These are phyloP conservation scores for Oenanthe sinensis DNA, from an alignment of 129 eudicot genomes.

Conservation along the genomic window DNA sequence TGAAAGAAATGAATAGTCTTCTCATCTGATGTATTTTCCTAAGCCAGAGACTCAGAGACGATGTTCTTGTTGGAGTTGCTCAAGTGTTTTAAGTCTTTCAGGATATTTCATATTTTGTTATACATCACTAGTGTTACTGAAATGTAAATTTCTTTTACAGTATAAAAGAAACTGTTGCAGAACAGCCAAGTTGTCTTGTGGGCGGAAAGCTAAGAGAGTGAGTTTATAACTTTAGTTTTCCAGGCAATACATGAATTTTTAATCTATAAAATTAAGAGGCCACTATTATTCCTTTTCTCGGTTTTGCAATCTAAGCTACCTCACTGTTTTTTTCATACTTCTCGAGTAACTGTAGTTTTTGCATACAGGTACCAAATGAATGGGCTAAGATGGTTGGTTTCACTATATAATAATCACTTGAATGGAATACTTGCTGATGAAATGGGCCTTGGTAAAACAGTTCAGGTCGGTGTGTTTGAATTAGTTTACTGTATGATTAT, in stretches of 20 bases:
- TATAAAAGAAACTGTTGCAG: conserved; percentile 70
- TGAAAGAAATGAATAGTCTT: not conserved
- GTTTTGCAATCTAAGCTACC: not conserved
- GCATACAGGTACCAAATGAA: conserved; percentile 89
- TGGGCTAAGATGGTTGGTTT: conserved; percentile 92
- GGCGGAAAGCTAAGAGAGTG: conserved; percentile 97
- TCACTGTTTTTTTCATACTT: conserved; percentile 3
- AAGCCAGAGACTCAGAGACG: not conserved
- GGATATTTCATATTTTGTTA: not conserved
- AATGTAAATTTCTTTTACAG: conserved; percentile 40
- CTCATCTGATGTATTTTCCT: not conserved
- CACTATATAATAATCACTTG: conserved; percentile 91
- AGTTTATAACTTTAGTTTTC: conserved; percentile 24
- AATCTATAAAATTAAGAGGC: not conserved
- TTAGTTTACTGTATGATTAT: not conserved
- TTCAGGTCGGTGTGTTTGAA: conserved; percentile 49
- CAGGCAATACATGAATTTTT: not conserved
- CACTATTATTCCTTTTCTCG: not conserved
- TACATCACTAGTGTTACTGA: not conserved
- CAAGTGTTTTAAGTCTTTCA: not conserved
- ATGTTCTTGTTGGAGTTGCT: not conserved
- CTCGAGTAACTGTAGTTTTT: conserved; percentile 8
- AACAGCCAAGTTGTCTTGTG: conserved; percentile 67
- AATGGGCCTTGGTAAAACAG: conserved; percentile 99
- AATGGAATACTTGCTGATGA: conserved; percentile 98